Conservation (phyloP, 768 basidiomycete species). For the Pleurotus ostreatus region DNA sequence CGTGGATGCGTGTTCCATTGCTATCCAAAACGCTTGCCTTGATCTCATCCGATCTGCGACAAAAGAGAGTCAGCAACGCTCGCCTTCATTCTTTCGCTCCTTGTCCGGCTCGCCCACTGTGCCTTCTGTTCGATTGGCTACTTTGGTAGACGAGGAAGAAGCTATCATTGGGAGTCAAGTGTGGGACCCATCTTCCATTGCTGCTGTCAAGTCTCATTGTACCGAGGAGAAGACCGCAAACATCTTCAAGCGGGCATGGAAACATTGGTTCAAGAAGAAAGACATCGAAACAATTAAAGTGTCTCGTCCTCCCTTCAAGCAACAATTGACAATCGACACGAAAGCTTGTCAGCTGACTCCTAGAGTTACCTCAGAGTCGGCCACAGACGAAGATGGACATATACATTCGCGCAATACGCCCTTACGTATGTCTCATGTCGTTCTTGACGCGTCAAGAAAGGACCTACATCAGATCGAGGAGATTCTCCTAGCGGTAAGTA, state of each 20-base stretch:
- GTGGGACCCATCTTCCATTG: slow-evolving; percentile 3
- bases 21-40: slow-evolving; percentile 4
- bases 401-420: slow-evolving; percentile 24
- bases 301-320: background rate
- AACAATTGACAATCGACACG: slow-evolving; percentile 1
- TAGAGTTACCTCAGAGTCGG: background rate
- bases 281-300: background rate
- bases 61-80: background rate
- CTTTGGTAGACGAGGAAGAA: slow-evolving; percentile 4
- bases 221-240: slow-evolving; percentile 25
- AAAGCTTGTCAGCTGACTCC: background rate
- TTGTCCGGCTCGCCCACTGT: background rate
- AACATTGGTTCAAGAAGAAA: slow-evolving; percentile 5
- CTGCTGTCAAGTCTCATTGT: background rate
- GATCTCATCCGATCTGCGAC: slow-evolving; percentile 4
- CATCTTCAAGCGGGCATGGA: slow-evolving; percentile 13
- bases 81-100: slow-evolving; percentile 4
- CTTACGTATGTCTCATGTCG: slow-evolving; percentile 39
- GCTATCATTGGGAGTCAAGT: background rate
- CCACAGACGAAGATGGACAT: background rate
- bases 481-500: slow-evolving; percentile 48
- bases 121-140: background rate
- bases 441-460: slow-evolving; percentile 48
- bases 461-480: slow-evolving; percentile 57
- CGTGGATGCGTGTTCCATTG: slow-evolving; percentile 4